These are phyloP conservation scores for Phytophthora capsici DNA, from an alignment of 352 stramenopile species.

Conservation along the genomic window DNA sequence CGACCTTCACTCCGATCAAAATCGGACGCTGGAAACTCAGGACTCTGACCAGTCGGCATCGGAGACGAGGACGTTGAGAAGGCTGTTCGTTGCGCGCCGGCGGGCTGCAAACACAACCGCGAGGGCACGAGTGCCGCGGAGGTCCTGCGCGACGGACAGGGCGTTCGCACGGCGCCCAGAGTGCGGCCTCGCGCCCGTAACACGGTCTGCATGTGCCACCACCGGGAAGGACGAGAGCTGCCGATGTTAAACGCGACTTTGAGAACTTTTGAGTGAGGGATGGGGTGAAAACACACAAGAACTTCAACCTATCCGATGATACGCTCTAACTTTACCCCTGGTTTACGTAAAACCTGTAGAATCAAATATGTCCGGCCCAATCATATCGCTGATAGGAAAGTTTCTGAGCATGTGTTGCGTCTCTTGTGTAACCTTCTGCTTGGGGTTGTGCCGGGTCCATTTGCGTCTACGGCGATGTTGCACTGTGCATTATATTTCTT, in stretches of 20 bases:
- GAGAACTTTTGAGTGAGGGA: conserved; percentile 5
- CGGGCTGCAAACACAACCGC: conserved; percentile 16
- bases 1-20: conserved; percentile 19
- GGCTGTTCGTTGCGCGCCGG: conserved; percentile 1
- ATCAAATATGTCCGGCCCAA: not conserved
- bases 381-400: not conserved
- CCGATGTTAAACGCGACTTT: conserved; percentile 9
- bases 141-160: conserved; percentile 20
- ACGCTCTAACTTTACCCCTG: not conserved
- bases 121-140: conserved; percentile 10
- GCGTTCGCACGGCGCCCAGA: conserved; percentile 19
- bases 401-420: not conserved
- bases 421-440: conserved; percentile 1
- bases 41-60: conserved; percentile 11
- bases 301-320: conserved; percentile 33
- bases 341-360: not conserved
- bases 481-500: conserved; percentile 25
- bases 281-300: conserved; percentile 11
- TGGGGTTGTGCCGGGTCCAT: conserved; percentile 10
- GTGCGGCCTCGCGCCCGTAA: conserved; percentile 37
- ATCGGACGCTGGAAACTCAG: conserved; percentile 13
- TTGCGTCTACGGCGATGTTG: conserved; percentile 10
- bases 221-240: conserved; percentile 20
- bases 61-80: conserved; percentile 18
- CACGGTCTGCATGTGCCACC: conserved; percentile 36